Conservation (phyloP, 805 yeast species). For the Candida silvatica region DNA sequence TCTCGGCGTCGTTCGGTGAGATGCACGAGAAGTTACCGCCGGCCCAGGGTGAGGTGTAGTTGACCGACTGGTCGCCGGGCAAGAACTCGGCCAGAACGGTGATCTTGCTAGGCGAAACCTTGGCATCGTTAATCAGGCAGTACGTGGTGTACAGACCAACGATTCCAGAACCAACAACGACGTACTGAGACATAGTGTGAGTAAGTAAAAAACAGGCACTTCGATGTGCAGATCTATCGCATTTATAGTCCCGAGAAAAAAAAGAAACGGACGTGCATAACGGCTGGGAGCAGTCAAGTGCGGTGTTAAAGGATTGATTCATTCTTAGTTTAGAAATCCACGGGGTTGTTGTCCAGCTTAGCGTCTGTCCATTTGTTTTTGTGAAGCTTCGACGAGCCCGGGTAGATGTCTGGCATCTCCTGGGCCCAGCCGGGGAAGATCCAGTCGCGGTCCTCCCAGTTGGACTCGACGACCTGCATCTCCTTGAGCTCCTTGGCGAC, state of each 20-base stretch:
- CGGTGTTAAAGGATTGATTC: too few species aligned
- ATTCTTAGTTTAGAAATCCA: too few species aligned
- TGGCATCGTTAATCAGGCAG: conserved; percentile 34
- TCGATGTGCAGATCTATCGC: too few species aligned
- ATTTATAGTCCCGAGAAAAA: too few species aligned
- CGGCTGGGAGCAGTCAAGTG: too few species aligned
- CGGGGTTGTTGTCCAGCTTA: conserved; percentile 3
- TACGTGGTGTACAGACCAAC: conserved; percentile 58
- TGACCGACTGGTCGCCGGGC: conserved; percentile 72
- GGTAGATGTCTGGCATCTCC: conserved; percentile 30
- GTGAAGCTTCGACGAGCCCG: conserved; percentile 13
- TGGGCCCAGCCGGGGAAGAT: conserved; percentile 24
- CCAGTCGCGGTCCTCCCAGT: conserved; percentile 37
- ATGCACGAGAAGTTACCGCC: conserved; percentile 57
- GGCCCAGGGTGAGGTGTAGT: conserved; percentile 79
- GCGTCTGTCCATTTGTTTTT: conserved; percentile 6
- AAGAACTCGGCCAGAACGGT: conserved; percentile 54
- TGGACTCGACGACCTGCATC: conserved; percentile 23
- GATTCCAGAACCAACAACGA: conserved; percentile 48
- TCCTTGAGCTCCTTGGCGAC: conserved; percentile 18
- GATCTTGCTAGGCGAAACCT: conserved; percentile 33
- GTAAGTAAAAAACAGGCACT: too few species aligned
- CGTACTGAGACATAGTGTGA: conserved; percentile 7
- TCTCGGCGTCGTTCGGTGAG: conserved; percentile 46
- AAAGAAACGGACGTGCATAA: too few species aligned